Evolutionary conservation across 1,139 yeast genomes (phyloP), one percentile per base, ranked within the genome.

Genomic region (Debaryomyces udenii): DNA sequence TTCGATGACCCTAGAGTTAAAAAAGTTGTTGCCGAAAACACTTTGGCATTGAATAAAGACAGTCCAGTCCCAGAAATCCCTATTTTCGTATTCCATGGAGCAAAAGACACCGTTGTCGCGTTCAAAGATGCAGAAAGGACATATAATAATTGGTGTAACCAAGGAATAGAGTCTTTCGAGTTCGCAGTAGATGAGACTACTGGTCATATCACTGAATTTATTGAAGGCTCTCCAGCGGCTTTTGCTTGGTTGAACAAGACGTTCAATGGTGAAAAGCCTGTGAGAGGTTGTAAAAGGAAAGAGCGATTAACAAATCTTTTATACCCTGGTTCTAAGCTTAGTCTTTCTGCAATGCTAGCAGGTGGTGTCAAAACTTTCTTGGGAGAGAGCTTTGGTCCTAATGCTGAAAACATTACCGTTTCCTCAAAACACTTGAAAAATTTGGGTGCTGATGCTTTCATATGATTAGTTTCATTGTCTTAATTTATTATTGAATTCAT

Each of bases 51-150:
- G 9, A 39, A 47, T 31, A 43, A 48, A 45, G 45, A 28, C 22
- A 39, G 26, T 51, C 50, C 20, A 32, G 6, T 52, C 9, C 67
- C 68, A 1, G 45, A 56, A 13, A 47, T 58, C 9, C 68, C 68
- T 2, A 26, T 63, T 10, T 61, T 60, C 37, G 47, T 62, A 14
- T 62, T 53, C 45, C 63, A 62, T 40, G 57, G 60, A 5, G 41
- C 40, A 35, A 38, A 41, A 3, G 68, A 63, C 39, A 60, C 55
- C 17, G 47, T 60, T n/a, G 53, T 59, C 18, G 60, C 61, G 1
- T 47, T 50, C 27, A 45, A 37, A 3, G 56, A 51, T 29, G 45
- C 61, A 0, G 49, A 51, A 17, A 41, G 53, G 35, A 52, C 50
- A 6, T 61, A 51, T 40, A 40, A 55, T n/a, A 46, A 46, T 31